These are phyloP conservation scores for Penicillium corylophilum DNA, from an alignment of 2,329 filamentous ascomycete species.

Conservation along the genomic window DNA sequence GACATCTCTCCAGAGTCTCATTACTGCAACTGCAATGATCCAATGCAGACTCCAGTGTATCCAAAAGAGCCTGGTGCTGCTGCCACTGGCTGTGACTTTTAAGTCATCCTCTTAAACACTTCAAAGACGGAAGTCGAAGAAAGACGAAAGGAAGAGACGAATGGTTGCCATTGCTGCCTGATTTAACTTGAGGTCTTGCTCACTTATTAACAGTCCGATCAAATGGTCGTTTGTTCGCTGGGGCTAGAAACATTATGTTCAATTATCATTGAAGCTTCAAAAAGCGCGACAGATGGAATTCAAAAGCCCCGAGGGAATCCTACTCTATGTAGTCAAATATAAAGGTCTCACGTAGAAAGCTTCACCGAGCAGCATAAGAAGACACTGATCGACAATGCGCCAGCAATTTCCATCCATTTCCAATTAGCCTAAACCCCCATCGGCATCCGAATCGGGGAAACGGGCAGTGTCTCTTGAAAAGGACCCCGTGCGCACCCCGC, in stretches of 20 bases:
- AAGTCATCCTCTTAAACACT: too few species aligned
- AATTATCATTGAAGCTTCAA: background rate
- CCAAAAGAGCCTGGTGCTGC: constrained; percentile 14
- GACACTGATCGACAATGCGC: background rate
- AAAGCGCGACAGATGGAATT: background rate
- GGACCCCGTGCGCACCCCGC: constrained; percentile 11
- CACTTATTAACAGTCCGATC: background rate
- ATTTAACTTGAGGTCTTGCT: background rate
- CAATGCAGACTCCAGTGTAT: constrained; percentile 21
- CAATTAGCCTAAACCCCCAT: constrained; percentile 4
- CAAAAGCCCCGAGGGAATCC: too few species aligned
- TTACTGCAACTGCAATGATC: constrained; percentile 18
- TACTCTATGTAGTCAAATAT: background rate
- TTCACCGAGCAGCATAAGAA: background rate
- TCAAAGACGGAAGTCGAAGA: background rate
- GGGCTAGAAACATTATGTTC: background rate
- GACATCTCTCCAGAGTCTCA: constrained; percentile 9
- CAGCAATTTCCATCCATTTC: background rate
- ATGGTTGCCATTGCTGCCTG: background rate
- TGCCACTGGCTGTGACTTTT: constrained; percentile 22
- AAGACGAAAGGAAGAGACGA: background rate
- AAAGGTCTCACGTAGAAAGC: background rate
- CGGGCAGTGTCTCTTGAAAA: background rate
- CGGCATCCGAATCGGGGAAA: constrained; percentile 18
- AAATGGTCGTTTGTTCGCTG: too few species aligned